Evolutionary conservation across 192 early-diverging fungal genomes (phyloP).

Genomic region (Mortierella alpina): DNA sequence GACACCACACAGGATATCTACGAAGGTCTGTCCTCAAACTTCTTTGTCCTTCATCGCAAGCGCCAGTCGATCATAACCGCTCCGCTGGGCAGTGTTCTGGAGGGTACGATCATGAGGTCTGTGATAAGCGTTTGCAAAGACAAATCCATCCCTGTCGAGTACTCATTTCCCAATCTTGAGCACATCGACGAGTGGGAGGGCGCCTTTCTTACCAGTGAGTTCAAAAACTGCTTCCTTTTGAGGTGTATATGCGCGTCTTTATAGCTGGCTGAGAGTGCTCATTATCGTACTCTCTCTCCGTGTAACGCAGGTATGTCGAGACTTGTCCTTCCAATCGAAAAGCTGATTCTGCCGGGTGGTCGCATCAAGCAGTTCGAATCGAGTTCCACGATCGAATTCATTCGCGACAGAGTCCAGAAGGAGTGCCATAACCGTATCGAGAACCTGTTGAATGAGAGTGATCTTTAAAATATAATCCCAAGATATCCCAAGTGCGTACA

Average conservation of each 20-base stretch:
- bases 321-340: constrained; percentile 64
- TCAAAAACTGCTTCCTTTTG: not conserved
- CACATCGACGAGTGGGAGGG: constrained; percentile 69
- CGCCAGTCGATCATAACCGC: constrained; percentile 59
- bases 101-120: constrained; percentile 74
- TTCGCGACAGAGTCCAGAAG: constrained; percentile 31
- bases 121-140: constrained; percentile 66
- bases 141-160: constrained; percentile 62
- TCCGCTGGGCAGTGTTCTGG: constrained; percentile 65
- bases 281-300: not conserved
- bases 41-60: constrained; percentile 60
- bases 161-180: constrained; percentile 63
- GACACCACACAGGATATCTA: constrained; percentile 64
- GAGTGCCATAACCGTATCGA: constrained; percentile 36
- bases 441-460: constrained; percentile 6
- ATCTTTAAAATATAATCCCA: not conserved
- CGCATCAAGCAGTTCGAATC: constrained; percentile 17
- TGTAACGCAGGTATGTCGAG: constrained; percentile 59
- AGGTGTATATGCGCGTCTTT: not conserved
- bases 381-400: constrained; percentile 26
- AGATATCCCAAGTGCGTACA: not conserved
- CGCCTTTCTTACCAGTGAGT: constrained; percentile 75
- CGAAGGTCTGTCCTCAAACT: constrained; percentile 80
- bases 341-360: constrained; percentile 55
- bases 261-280: not conserved